Conservation (phyloP, 805 yeast species). For the Torulaspora quercuum region DNA sequence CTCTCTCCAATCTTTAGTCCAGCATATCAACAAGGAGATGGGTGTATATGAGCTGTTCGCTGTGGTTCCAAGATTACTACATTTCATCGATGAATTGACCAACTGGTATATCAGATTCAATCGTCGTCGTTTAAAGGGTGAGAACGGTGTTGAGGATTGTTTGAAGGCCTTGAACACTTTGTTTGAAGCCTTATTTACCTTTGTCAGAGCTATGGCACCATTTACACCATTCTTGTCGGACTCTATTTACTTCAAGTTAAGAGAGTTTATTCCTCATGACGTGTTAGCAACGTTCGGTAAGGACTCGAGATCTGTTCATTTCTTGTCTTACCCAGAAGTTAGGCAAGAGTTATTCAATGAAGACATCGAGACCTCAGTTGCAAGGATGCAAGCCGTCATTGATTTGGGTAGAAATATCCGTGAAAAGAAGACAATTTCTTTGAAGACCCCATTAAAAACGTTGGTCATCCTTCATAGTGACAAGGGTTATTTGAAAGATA, state of each 20-base stretch:
- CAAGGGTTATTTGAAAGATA: constrained; percentile 65
- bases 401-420: constrained; percentile 95
- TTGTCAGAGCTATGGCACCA: constrained; percentile 97
- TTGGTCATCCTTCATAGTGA: constrained; percentile 85
- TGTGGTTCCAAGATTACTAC: constrained; percentile 88
- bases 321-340: constrained; percentile 83
- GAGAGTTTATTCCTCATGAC: constrained; percentile 55
- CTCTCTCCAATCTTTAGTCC: constrained; percentile 86
- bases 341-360: constrained; percentile 78
- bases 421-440: constrained; percentile 89
- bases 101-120: constrained; percentile 99
- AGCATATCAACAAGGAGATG: constrained; percentile 89
- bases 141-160: constrained; percentile 80
- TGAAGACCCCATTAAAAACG: constrained; percentile 90
- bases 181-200: constrained; percentile 82
- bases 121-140: constrained; percentile 97
- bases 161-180: constrained; percentile 83
- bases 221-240: constrained; percentile 97
- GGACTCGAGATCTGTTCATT: constrained; percentile 86
- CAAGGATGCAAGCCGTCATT: constrained; percentile 95
- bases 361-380: constrained; percentile 79
- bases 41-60: constrained; percentile 83
- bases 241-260: constrained; percentile 75
- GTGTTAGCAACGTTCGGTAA: constrained; percentile 48
- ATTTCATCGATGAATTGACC: constrained; percentile 88